Evolutionary conservation across 257 asterid species (phyloP), one percentile per base, ranked within the genome.

Genomic region (Nicotiana tomentosiformis): DNA sequence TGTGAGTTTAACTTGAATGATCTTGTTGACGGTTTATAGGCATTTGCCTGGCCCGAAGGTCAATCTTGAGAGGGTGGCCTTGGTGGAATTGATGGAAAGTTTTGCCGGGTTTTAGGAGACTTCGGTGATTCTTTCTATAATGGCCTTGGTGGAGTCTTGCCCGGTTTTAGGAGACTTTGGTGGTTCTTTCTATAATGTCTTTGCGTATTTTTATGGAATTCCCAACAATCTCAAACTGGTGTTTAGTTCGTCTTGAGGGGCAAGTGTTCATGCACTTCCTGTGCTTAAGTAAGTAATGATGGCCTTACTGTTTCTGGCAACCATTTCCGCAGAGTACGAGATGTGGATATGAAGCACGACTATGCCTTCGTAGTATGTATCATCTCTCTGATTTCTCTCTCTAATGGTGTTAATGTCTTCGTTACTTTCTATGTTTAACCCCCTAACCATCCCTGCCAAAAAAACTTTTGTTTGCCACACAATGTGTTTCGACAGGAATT

Each of bases 221-320:
- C 90, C 91, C 97, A 89, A 91, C 98, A 91, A 90, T 90, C 97
- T 78, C 87, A 91, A 92, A 90, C 90, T 94, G 98, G 97, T 95
- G 99, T 95, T 91, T 95, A 92, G 94, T 93, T 87, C 99, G 85
- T 91, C 93, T 90, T 91, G 98, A 91, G 93, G 97, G 90, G 92
- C 98, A 92, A 92, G 93, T 96, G 90, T 86, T 49, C 97, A 92
- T 93, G 91, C 94, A 90, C 93, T 89, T 82, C 92, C 96, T 87
- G 92, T 93, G 82, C 97, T 89, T 94, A 86, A 94, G 93, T 91
- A 87, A 83, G 94, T 96, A 89, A 85, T 93, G 98, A 96, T 94
- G 99, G 98, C 94, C 99, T 96, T 94, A 94, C 90, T 93, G 92
- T 96, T 96, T 95, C 92, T 95, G 99, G 99, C 90, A 93, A 93